phyloP scores from a whole-genome alignment of 169 alveolate species.

The Toxoplasma gondii region DNA sequence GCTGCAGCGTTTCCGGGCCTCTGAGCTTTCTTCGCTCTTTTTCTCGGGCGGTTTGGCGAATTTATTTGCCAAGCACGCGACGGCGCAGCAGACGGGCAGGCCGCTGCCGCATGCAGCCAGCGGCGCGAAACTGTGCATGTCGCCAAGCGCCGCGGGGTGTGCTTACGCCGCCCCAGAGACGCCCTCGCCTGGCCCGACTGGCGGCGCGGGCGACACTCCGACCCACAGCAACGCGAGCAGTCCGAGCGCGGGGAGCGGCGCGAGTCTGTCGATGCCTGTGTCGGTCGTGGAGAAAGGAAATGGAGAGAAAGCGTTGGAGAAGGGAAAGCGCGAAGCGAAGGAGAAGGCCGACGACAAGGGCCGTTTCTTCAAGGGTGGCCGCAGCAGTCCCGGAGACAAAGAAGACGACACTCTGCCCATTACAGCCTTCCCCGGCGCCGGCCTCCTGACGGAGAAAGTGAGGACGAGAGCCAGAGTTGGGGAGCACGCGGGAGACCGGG shows the following conservation, averaged over 20 bases:
- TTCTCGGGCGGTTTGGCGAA: slow-evolving; percentile 6
- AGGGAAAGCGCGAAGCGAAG: background rate
- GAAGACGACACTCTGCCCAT: slow-evolving; percentile 36
- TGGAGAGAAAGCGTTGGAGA: background rate
- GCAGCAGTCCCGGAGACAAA: background rate
- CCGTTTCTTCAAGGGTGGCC: background rate
- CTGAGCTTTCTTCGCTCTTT: background rate
- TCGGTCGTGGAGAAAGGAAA: background rate
- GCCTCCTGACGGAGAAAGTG: slow-evolving; percentile 30
- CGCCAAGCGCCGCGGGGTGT: slow-evolving; percentile 26
- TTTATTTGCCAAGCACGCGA: background rate
- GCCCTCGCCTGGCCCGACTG: slow-evolving; percentile 22
- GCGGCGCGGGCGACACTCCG: slow-evolving; percentile 55
- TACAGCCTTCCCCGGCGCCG: slow-evolving; percentile 51
- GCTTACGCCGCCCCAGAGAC: slow-evolving; percentile 10
- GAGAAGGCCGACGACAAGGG: background rate
- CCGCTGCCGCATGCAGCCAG: background rate
- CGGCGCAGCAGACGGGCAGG: background rate
- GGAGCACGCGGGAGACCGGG: background rate
- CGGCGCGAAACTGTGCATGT: background rate
- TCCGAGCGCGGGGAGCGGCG: slow-evolving; percentile 10
- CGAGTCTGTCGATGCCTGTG: background rate
- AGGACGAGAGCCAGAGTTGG: background rate
- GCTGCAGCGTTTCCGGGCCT: slow-evolving; percentile 52
- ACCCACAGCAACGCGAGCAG: slow-evolving; percentile 50